These are phyloP conservation scores for Nannochloropsis granulata DNA, from an alignment of 108 stramenopile genomes.

Conservation along the genomic window DNA sequence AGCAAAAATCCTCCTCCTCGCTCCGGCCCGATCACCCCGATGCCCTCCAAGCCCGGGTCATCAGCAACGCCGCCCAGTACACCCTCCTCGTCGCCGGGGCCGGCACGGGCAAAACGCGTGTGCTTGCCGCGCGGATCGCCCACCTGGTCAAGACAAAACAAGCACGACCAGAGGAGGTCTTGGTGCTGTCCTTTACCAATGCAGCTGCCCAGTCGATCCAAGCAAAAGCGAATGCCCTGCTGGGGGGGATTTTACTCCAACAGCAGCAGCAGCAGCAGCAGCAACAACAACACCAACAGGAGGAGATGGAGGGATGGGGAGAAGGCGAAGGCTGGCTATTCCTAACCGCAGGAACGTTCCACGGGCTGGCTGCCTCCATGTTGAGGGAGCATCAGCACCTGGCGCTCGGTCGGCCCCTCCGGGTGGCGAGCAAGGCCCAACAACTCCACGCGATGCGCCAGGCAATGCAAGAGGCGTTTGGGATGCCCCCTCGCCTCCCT, in stretches of 20 bases:
- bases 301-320: background rate
- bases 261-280: no score
- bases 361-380: background rate
- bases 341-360: background rate
- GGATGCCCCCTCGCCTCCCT: background rate
- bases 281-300: background rate
- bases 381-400: background rate
- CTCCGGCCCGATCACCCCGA: background rate
- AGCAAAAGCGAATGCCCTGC: background rate
- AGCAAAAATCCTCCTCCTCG: background rate
- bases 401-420: background rate
- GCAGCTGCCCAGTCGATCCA: background rate
- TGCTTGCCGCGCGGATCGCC: conserved; percentile 13
- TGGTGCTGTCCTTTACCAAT: background rate
- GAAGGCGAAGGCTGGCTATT: background rate
- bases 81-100: conserved; percentile 18
- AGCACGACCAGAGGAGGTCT: background rate
- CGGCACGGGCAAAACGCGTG: conserved; percentile 24
- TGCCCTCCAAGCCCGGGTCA: background rate
- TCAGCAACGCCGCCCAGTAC: background rate
- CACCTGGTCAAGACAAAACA: background rate
- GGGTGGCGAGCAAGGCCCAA: background rate
- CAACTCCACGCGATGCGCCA: background rate
- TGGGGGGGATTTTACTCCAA: background rate
- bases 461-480: background rate